Evolutionary conservation across 139 green algal genomes (phyloP).

Genomic region (Pseudopediastrum boryanum): DNA sequence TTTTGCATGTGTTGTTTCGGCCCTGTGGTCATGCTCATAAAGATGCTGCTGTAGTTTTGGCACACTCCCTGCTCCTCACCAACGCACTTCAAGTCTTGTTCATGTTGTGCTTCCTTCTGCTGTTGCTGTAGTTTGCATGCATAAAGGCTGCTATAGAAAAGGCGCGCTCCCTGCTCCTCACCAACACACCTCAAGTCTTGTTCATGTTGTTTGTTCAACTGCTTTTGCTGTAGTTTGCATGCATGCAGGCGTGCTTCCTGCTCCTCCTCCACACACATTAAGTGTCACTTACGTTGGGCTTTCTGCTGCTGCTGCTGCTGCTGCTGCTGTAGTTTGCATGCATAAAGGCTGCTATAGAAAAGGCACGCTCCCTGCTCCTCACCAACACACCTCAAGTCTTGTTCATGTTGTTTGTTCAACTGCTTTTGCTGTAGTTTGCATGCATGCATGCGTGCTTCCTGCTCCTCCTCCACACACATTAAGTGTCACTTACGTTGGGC

Average conservation of each 20-base stretch:
- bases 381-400: background rate
- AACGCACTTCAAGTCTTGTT: background rate
- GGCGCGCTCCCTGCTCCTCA: conserved; percentile 19
- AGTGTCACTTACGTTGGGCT: background rate
- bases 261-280: background rate
- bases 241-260: background rate
- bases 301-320: too few species aligned
- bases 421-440: background rate
- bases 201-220: background rate
- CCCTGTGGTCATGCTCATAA: too few species aligned
- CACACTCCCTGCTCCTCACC: too few species aligned
- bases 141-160: conserved; percentile 30
- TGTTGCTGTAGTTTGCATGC: conserved; percentile 22
- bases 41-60: background rate
- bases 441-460: background rate
- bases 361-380: too few species aligned
- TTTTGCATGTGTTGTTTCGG: background rate
- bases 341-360: conserved; percentile 30
- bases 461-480: background rate
- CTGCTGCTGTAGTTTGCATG: conserved; percentile 4
- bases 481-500: background rate
- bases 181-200: background rate
- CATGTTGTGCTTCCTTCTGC: background rate
- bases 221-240: background rate
- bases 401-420: background rate